Evolutionary conservation across 768 basidiomycete species (phyloP).

Genomic region (Russula griseocarnosa): DNA sequence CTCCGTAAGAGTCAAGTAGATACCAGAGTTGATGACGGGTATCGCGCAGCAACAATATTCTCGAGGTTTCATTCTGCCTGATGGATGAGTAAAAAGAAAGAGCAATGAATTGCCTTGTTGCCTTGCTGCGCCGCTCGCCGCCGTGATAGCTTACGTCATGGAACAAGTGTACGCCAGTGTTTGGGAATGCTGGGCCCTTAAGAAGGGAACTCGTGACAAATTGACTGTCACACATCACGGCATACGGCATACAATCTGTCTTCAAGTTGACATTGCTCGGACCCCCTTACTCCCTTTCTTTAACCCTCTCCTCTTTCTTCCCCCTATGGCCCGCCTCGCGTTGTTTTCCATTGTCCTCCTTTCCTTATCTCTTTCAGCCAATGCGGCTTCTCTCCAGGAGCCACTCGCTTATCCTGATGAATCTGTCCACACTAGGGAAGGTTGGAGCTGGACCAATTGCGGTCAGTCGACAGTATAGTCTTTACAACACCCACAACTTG

Average conservation of each 20-base stretch:
- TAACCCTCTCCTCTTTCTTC: not conserved
- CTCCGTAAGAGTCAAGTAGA: conserved; percentile 74
- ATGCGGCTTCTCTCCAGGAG: conserved; percentile 36
- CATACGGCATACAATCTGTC: too few relatives aligned
- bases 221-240: conserved; percentile 3
- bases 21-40: conserved; percentile 84
- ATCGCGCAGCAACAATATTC: conserved; percentile 94
- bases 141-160: not conserved
- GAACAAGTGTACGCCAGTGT: not conserved
- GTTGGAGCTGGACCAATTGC: conserved; percentile 70
- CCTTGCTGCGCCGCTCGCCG: not conserved
- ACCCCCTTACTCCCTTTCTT: not conserved
- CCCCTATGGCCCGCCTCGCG: conserved; percentile 31
- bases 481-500: not conserved
- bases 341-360: conserved; percentile 34
- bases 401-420: conserved; percentile 32
- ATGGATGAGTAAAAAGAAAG: conserved; percentile 8
- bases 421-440: conserved; percentile 38
- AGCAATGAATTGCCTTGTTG: not conserved
- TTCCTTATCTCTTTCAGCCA: conserved; percentile 30
- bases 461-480: conserved; percentile 49
- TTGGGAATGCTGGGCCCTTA: too few relatives aligned
- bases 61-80: conserved; percentile 58
- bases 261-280: not conserved
- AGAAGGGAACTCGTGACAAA: too few relatives aligned